Evolutionary conservation across 164 flowering plant genomes (phyloP).

Genomic region (Stephania japonica): DNA sequence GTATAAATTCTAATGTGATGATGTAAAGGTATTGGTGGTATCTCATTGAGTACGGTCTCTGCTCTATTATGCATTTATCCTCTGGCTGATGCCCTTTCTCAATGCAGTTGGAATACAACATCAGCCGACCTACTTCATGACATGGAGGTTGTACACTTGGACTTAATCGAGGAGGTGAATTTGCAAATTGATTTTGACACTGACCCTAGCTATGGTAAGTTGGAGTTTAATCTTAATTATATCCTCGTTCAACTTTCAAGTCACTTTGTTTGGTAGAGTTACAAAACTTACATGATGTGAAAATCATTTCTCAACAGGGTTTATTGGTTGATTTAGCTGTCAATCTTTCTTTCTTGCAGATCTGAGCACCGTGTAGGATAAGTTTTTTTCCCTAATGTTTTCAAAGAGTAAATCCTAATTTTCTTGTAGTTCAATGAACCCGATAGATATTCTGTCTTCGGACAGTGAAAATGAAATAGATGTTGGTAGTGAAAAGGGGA

Average conservation of each 20-base stretch:
- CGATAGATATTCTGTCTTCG: constrained; percentile 68
- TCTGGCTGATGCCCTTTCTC: not conserved
- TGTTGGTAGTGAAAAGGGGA: constrained; percentile 22
- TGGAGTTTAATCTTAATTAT: not conserved
- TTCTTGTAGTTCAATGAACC: constrained; percentile 28
- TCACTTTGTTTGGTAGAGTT: not conserved
- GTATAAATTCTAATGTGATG: not conserved
- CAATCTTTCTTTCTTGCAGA: constrained; percentile 19
- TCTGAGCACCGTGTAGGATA: constrained; percentile 12
- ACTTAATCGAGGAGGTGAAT: constrained; percentile 22
- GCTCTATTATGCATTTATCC: constrained; percentile 1
- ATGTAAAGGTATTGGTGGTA: constrained; percentile 1
- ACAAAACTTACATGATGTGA: not conserved
- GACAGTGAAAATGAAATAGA: constrained; percentile 55
- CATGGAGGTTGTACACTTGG: constrained; percentile 11
- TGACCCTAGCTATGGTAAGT: constrained; percentile 22
- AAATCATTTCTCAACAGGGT: not conserved
- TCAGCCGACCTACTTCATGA: constrained; percentile 4
- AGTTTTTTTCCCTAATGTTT: constrained; percentile 11
- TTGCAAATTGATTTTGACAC: constrained; percentile 19
- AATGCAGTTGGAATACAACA: constrained; percentile 12
- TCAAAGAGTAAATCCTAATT: constrained; percentile 8
- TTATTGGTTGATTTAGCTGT: not conserved
- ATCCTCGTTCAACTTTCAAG: not conserved
- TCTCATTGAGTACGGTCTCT: constrained; percentile 9